Conservation (phyloP, 2,329 filamentous ascomycete genomes). For the Neonectria magnoliae region DNA sequence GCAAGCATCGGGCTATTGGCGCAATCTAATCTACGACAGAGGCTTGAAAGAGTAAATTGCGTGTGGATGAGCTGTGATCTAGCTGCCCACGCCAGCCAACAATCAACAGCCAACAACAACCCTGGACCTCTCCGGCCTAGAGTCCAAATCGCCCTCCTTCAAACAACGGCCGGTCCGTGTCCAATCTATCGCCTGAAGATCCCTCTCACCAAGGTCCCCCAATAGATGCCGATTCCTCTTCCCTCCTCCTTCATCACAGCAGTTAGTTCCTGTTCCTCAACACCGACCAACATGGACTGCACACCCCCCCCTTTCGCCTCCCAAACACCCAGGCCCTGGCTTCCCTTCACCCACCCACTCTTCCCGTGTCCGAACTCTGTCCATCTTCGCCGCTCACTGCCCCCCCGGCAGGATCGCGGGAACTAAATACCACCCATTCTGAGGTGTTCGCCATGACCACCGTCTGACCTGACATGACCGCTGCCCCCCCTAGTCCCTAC, state of each 20-base stretch:
- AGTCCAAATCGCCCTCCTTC: not conserved
- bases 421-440: conserved; percentile 25
- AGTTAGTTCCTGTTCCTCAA: conserved; percentile 21
- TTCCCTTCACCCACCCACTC: conserved; percentile 9
- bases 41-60: not conserved
- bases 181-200: conserved; percentile 13
- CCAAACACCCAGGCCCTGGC: not conserved
- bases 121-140: conserved; percentile 1
- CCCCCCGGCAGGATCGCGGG: conserved; percentile 25
- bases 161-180: conserved; percentile 20
- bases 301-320: conserved; percentile 16
- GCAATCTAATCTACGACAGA: conserved; percentile 10
- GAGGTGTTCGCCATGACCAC: conserved; percentile 33
- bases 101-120: not conserved
- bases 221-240: conserved; percentile 35
- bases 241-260: conserved; percentile 33
- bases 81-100: not conserved
- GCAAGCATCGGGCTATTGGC: conserved; percentile 7
- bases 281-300: conserved; percentile 4
- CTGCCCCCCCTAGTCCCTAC: conserved; percentile 26
- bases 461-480: conserved; percentile 29
- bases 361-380: conserved; percentile 12
- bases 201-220: conserved; percentile 15
- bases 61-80: conserved; percentile 2
- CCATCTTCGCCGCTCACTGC: conserved; percentile 16